These are phyloP conservation scores for Collybia sordida DNA, from an alignment of 768 basidiomycete species.

Conservation along the genomic window DNA sequence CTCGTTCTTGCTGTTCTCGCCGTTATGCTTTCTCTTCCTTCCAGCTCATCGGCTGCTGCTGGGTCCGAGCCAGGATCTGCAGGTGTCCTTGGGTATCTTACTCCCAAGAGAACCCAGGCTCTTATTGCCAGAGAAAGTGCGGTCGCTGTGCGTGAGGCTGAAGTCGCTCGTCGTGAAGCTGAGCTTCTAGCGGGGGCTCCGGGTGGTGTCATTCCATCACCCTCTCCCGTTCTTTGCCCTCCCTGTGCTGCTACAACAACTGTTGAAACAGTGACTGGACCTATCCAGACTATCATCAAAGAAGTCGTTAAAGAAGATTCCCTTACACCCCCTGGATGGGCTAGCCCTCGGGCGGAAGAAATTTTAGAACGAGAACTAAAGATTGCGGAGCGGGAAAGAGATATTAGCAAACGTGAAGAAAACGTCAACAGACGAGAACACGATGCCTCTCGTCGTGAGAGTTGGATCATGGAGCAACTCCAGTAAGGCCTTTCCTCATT, in stretches of 20 bases:
- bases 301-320: slow-evolving; percentile 84
- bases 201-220: slow-evolving; percentile 68
- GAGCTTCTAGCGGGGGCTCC: slow-evolving; percentile 82
- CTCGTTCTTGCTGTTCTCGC: slow-evolving; percentile 87
- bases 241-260: slow-evolving; percentile 54
- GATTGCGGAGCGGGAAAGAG: slow-evolving; percentile 82
- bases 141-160: slow-evolving; percentile 81
- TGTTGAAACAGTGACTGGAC: slow-evolving; percentile 52
- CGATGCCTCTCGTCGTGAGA: slow-evolving; percentile 83
- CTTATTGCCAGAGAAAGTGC: slow-evolving; percentile 77
- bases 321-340: slow-evolving; percentile 79
- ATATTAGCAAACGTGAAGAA: slow-evolving; percentile 85
- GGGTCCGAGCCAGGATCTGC: slow-evolving; percentile 39
- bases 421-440: slow-evolving; percentile 83
- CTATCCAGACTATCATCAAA: slow-evolving; percentile 81
- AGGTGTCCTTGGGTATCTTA: slow-evolving; percentile 72
- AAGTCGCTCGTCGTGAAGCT: slow-evolving; percentile 87
- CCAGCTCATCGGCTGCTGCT: slow-evolving; percentile 37
- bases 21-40: slow-evolving; percentile 85
- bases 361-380: slow-evolving; percentile 83
- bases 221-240: slow-evolving; percentile 55
- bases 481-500: slow-evolving; percentile 52
- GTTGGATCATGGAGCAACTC: slow-evolving; percentile 92
- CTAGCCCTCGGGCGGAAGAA: slow-evolving; percentile 74
- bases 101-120: slow-evolving; percentile 80